phyloP scores from a whole-genome alignment of 441 rosid species.

The Metrosideros polymorpha region DNA sequence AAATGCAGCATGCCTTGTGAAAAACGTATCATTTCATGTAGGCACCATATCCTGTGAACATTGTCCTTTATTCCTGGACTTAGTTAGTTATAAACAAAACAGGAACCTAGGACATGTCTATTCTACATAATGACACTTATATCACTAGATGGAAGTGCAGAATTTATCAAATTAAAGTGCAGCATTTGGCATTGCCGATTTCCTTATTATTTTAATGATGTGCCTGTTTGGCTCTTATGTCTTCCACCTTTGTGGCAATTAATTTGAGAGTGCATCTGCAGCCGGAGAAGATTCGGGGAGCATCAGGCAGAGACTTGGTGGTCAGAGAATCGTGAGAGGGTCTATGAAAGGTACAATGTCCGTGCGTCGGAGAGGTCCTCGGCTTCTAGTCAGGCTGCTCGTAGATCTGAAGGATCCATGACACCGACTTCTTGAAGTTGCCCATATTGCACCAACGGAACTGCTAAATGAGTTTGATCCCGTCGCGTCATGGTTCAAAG shows the following conservation, averaged over 20 bases:
- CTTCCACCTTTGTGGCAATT: neutral
- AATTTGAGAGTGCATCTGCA: constrained; percentile 23
- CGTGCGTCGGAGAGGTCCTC: constrained; percentile 69
- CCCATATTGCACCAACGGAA: neutral
- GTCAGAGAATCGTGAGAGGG: constrained; percentile 95
- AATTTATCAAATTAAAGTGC: neutral
- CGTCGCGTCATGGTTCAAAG: neutral
- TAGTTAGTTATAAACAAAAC: neutral
- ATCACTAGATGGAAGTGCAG: neutral
- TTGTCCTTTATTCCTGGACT: neutral
- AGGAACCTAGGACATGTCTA: neutral
- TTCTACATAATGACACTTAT: neutral
- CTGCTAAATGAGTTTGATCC: neutral
- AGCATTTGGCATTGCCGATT: neutral
- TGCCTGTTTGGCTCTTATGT: neutral
- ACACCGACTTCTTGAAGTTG: constrained; percentile 35
- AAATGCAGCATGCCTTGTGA: neutral
- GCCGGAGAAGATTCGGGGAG: constrained; percentile 93
- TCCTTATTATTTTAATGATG: neutral
- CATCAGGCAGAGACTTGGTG: constrained; percentile 98
- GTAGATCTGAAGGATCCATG: constrained; percentile 61
- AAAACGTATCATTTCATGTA: neutral
- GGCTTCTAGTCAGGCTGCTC: constrained; percentile 38
- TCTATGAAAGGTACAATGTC: constrained; percentile 72
- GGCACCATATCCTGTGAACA: neutral